Conservation (phyloP, 2,329 filamentous ascomycete genomes). For the Neofusicoccum ribis region DNA sequence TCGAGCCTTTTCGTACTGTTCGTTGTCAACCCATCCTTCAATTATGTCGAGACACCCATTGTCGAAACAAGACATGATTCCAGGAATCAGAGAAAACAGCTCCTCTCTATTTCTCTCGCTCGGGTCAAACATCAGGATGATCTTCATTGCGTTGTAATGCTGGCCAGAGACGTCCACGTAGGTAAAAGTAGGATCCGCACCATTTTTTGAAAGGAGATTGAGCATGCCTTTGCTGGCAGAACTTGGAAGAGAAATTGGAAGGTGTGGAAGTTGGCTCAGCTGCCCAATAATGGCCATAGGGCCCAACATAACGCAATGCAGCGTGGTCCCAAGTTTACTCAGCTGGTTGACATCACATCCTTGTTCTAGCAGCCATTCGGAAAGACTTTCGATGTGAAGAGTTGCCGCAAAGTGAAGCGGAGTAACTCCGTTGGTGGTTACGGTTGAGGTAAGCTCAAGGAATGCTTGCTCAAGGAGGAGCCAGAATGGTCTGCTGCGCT, state of each 20-base stretch:
- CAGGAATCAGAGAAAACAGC: no score
- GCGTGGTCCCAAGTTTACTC: background rate
- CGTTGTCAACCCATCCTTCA: no score
- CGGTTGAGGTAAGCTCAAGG: background rate
- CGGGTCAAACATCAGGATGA: no score
- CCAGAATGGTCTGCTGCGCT: no score
- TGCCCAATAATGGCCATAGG: background rate
- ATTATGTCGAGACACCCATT: no score
- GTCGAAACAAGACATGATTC: no score
- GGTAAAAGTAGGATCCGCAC: no score
- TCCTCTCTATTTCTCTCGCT: no score
- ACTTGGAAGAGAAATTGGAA: no score
- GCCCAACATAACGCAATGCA: background rate
- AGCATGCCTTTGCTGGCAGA: background rate
- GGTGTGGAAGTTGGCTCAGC: background rate
- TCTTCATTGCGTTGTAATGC: no score
- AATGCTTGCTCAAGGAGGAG: background rate
- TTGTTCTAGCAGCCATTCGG: background rate
- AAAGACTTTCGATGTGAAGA: background rate
- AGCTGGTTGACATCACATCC: background rate
- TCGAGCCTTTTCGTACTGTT: no score
- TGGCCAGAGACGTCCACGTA: no score
- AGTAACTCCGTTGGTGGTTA: background rate
- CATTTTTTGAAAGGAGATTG: accelerated
- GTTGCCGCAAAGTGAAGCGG: background rate